Conservation (phyloP, 1,139 yeast species). For the Saccharomyces pastorianus region DNA sequence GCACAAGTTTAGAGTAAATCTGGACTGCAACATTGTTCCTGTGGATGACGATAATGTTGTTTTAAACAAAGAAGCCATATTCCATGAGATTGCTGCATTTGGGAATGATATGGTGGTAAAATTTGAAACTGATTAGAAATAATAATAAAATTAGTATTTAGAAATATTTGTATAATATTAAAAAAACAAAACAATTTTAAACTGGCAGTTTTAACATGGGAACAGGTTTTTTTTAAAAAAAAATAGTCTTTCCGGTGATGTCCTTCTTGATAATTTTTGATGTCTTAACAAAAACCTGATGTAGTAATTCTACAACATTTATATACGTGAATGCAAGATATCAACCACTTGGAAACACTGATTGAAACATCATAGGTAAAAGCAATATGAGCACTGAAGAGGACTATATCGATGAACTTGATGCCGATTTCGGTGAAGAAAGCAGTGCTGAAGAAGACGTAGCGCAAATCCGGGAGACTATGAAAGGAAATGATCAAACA, state of each 20-base stretch:
- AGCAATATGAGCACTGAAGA: not conserved
- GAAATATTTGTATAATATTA: not conserved
- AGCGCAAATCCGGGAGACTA: not conserved
- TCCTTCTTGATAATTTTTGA: not conserved
- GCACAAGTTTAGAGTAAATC: constrained; percentile 63
- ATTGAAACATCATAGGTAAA: too few species aligned
- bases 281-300: too few species aligned
- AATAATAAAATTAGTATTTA: not conserved
- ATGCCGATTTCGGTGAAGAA: not conserved
- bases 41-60: constrained; percentile 46
- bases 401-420: not conserved
- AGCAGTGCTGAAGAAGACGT: not conserved
- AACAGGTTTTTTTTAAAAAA: not conserved
- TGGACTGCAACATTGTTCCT: constrained; percentile 71
- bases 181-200: not conserved
- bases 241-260: not conserved
- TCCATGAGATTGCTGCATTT: constrained; percentile 61
- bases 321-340: too few species aligned
- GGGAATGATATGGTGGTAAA: constrained; percentile 38
- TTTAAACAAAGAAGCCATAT: constrained; percentile 66
- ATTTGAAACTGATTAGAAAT: constrained; percentile 20
- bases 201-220: not conserved
- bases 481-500: not conserved
- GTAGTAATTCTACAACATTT: too few species aligned
- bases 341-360: too few species aligned